Conservation (phyloP, 169 alveolate genomes). For the Plasmodium coatneyi region DNA sequence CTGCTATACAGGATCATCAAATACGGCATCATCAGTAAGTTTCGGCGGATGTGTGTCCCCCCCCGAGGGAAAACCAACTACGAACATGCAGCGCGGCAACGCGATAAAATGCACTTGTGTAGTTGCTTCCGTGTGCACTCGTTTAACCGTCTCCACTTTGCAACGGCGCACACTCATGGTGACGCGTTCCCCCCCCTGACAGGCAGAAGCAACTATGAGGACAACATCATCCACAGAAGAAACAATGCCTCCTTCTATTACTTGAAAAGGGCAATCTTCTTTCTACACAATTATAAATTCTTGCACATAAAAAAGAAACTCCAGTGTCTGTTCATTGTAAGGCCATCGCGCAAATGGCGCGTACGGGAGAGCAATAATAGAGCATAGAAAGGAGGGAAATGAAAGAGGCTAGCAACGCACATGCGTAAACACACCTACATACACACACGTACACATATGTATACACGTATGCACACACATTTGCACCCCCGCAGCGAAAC, state of each 20-base stretch:
- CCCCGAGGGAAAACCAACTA: neutral
- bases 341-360: neutral
- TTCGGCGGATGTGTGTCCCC: neutral
- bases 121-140: neutral
- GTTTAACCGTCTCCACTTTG: neutral
- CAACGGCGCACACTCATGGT: neutral
- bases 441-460: neutral
- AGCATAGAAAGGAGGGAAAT: neutral
- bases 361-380: neutral
- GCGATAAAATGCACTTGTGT: neutral
- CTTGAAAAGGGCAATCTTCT: conserved; percentile 58
- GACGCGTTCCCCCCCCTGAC: neutral
- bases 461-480: neutral
- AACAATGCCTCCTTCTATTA: conserved; percentile 62
- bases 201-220: conserved; percentile 38
- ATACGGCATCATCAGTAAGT: conserved; percentile 14
- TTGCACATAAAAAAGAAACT: conserved; percentile 50
- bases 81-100: neutral
- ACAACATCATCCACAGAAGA: neutral
- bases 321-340: conserved; percentile 54
- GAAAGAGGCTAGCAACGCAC: neutral
- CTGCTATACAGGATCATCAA: conserved; percentile 20
- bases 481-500: conserved; percentile 20
- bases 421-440: neutral
- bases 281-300: conserved; percentile 59